These are phyloP conservation scores for Ceratocystis papillata DNA, from an alignment of 2,329 filamentous ascomycete species.

Conservation along the genomic window DNA sequence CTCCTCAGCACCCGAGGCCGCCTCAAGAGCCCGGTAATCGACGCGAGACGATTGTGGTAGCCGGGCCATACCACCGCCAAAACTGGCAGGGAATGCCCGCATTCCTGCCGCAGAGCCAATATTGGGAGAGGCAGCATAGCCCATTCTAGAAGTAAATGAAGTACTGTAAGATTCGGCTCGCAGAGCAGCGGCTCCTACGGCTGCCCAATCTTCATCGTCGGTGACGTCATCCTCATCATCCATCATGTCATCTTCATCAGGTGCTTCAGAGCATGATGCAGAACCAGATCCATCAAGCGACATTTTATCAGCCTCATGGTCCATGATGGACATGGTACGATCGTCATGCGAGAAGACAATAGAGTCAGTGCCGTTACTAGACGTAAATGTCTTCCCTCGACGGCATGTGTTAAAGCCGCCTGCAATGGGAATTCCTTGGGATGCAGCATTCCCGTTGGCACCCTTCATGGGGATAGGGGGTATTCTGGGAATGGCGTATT, in stretches of 20 bases:
- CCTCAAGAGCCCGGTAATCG: constrained; percentile 31
- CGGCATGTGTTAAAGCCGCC: constrained; percentile 29
- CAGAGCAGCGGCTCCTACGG: constrained; percentile 75
- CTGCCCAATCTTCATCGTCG: constrained; percentile 92
- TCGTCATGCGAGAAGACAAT: constrained; percentile 66
- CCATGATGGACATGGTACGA: constrained; percentile 56
- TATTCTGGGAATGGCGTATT: constrained; percentile 34
- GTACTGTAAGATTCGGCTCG: constrained; percentile 55
- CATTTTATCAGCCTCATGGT: constrained; percentile 91
- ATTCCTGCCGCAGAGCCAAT: constrained; percentile 38
- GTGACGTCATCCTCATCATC: constrained; percentile 78
- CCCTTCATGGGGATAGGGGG: constrained; percentile 30
- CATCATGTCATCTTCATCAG: constrained; percentile 54
- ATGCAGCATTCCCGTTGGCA: constrained; percentile 31
- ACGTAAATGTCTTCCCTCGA: constrained; percentile 42
- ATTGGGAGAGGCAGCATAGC: constrained; percentile 39
- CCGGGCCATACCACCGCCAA: constrained; percentile 41
- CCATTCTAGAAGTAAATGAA: constrained; percentile 34
- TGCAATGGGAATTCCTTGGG: constrained; percentile 47
- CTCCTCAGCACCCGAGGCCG: constrained; percentile 57
- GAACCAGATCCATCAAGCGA: constrained; percentile 62
- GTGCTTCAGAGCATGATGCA: constrained; percentile 65
- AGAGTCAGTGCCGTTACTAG: constrained; percentile 55
- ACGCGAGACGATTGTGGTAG: constrained; percentile 38
- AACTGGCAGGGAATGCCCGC: constrained; percentile 40